These are phyloP conservation scores for Mycena galopus DNA, from an alignment of 768 basidiomycete genomes.

Conservation along the genomic window DNA sequence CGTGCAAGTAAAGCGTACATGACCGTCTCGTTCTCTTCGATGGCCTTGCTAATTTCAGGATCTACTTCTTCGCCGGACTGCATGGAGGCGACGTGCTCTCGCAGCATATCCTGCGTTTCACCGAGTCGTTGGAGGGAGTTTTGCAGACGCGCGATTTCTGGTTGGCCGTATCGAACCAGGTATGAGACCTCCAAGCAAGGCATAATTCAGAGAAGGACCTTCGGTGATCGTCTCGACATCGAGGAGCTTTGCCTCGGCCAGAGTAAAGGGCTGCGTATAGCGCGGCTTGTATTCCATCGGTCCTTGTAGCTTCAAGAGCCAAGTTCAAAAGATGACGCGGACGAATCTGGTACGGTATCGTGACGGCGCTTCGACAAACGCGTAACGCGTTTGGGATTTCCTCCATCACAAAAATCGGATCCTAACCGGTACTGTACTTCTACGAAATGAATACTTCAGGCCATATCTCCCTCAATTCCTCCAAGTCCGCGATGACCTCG, in stretches of 20 bases:
- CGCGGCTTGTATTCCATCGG: conserved; percentile 76
- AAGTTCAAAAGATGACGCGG: no score
- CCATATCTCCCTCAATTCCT: conserved; percentile 81
- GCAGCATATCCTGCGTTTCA: conserved; percentile 71
- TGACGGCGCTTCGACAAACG: no score
- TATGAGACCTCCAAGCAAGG: conserved; percentile 3
- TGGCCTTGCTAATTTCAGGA: conserved; percentile 68
- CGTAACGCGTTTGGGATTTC: background rate
- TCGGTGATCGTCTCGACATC: conserved; percentile 78
- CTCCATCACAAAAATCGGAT: background rate
- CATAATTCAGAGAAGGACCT: conserved; percentile 58
- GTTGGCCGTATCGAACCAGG: conserved; percentile 16
- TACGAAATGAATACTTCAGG: conserved; percentile 70
- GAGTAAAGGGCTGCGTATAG: conserved; percentile 81
- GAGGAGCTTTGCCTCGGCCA: conserved; percentile 71
- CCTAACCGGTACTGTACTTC: background rate
- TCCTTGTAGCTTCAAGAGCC: background rate
- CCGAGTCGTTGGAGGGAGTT: conserved; percentile 76
- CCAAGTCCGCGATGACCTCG: conserved; percentile 66
- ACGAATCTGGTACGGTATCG: no score
- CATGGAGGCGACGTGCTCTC: conserved; percentile 55
- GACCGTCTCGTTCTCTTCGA: conserved; percentile 78
- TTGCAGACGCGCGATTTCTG: conserved; percentile 83
- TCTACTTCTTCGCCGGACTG: conserved; percentile 57
- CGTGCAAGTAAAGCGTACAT: conserved; percentile 62